phyloP scores from a whole-genome alignment of 345 rosid genomes.

The Eucalyptus curtisii region DNA sequence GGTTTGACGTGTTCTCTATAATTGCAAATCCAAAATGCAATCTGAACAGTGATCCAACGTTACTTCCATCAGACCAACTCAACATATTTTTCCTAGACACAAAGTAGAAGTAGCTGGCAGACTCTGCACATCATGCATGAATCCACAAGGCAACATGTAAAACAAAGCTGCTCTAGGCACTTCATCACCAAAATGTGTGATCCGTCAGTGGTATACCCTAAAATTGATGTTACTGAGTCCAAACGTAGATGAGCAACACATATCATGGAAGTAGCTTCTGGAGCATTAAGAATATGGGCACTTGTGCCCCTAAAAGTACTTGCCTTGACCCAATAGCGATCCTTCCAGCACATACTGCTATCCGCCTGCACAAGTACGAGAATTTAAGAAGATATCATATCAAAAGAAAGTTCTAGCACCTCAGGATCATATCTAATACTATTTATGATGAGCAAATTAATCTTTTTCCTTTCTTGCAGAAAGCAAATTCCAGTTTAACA shows the following conservation, averaged over 20 bases:
- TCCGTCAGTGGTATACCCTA: not conserved
- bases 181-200: not conserved
- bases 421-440: not conserved
- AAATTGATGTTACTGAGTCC: not conserved
- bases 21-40: not conserved
- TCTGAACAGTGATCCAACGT: not conserved
- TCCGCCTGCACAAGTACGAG: slow-evolving; percentile 40
- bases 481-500: not conserved
- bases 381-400: not conserved
- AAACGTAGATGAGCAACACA: not conserved
- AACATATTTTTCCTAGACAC: not conserved
- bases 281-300: not conserved
- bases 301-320: slow-evolving; percentile 5
- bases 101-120: not conserved
- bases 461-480: not conserved
- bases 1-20: not conserved
- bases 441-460: not conserved
- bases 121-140: not conserved
- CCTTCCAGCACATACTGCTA: slow-evolving; percentile 48
- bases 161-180: not conserved
- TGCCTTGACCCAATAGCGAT: slow-evolving; percentile 98
- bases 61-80: not conserved
- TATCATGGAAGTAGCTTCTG: not conserved
- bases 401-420: not conserved
- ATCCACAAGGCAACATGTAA: not conserved